phyloP scores from a whole-genome alignment of 225 moss, liverwort and hornwort genomes.

The Bryoerythrophyllum caledonicum region DNA sequence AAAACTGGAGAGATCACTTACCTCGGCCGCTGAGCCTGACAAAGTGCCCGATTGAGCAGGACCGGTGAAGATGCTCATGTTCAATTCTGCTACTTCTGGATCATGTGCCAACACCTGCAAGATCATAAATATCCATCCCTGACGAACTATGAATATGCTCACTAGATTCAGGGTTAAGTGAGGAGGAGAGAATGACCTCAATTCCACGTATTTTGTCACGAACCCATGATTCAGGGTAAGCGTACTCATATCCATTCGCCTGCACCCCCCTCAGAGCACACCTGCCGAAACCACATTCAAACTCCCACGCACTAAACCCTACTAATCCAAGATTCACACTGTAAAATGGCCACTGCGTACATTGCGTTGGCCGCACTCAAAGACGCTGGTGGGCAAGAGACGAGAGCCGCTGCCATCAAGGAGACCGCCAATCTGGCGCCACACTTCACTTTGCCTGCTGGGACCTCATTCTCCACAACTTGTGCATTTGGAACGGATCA shows the following conservation, averaged over 20 bases:
- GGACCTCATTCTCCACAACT: background rate
- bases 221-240: slow-evolving; percentile 43
- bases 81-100: slow-evolving; percentile 47
- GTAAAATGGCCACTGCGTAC: slow-evolving; percentile 24
- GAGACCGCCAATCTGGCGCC: slow-evolving; percentile 31
- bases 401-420: slow-evolving; percentile 28
- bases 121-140: slow-evolving; percentile 1
- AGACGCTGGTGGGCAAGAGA: slow-evolving; percentile 35
- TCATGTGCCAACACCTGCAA: slow-evolving; percentile 61
- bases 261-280: slow-evolving; percentile 37
- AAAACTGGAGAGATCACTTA: slow-evolving; percentile 22
- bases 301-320: slow-evolving; percentile 1
- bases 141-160: background rate
- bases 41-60: slow-evolving; percentile 48
- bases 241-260: slow-evolving; percentile 46
- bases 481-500: background rate
- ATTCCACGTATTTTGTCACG: slow-evolving; percentile 50
- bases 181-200: slow-evolving; percentile 34
- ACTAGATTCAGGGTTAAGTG: background rate
- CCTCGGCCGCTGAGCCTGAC: slow-evolving; percentile 57
- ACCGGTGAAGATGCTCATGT: slow-evolving; percentile 60
- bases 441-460: background rate
- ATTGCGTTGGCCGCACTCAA: no score
- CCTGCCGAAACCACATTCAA: slow-evolving; percentile 31
- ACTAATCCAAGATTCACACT: no score